These are phyloP conservation scores for Malassezia vespertilionis DNA, from an alignment of 1,284 basidiomycete species.

Conservation along the genomic window DNA sequence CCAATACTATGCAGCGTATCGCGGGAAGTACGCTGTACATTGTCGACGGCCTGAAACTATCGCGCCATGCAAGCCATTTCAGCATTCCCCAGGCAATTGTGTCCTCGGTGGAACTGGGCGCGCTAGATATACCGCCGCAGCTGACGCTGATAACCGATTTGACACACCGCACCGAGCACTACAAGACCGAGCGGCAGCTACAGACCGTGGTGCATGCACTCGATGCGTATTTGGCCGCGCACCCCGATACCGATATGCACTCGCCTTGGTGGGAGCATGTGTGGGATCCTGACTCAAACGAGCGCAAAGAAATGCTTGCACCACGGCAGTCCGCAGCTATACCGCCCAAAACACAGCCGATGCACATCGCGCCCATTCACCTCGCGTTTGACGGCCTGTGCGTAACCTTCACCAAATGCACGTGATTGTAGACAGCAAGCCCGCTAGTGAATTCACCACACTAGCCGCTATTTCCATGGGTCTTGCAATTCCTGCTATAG, in stretches of 20 bases:
- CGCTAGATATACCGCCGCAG: slow-evolving; percentile 17
- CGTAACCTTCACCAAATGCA: slow-evolving; percentile 18
- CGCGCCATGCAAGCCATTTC: slow-evolving; percentile 34
- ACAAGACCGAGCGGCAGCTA: slow-evolving; percentile 14
- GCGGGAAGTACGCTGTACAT: slow-evolving; percentile 28
- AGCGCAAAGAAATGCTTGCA: background rate
- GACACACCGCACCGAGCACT: slow-evolving; percentile 35
- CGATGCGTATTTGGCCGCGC: background rate
- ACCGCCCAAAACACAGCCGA: background rate
- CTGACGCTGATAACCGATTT: slow-evolving; percentile 38
- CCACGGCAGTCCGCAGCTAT: background rate
- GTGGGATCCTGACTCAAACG: slow-evolving; percentile 30
- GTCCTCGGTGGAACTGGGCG: slow-evolving; percentile 8
- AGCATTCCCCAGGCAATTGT: slow-evolving; percentile 36
- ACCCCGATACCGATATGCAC: background rate
- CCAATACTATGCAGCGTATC: slow-evolving; percentile 20
- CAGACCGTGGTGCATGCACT: slow-evolving; percentile 23
- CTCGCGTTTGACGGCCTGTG: slow-evolving; percentile 32
- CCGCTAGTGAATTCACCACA: no score
- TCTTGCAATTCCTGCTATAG: no score
- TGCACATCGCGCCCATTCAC: slow-evolving; percentile 15
- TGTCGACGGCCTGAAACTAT: slow-evolving; percentile 37
- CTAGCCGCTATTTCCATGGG: no score
- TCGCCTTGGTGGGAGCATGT: slow-evolving; percentile 33
- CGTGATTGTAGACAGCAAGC: no score